Base-by-base conservation (phyloP, 306 rosid species). In the Sindora glabra region DNA sequence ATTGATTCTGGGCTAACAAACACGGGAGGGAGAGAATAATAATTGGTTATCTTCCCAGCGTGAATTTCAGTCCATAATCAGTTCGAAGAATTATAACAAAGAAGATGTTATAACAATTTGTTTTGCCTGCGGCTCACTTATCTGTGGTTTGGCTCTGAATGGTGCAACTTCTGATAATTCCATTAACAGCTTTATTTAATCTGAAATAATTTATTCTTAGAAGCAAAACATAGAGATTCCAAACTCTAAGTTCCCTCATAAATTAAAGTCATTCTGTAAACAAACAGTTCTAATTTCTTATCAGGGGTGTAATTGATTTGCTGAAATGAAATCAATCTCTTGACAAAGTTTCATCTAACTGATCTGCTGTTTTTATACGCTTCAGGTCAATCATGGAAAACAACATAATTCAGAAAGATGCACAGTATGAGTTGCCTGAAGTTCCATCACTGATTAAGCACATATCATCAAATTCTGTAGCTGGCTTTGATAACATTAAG, bases 391-490 rank as follows among this genome's bases (percentile, higher is more conserved):
- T 40, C 8, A 80, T 78, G 85, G 86, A 81, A 45, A 55, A 56
- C 25, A 70, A 56, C 36, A 59, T 33, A 62, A 9, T 25, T 7
- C 3, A 42, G 52, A 81, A 53, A 47, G 32, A 56, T 16, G 30
- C 10, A 23, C 71, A 48, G 32, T 65, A 57, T 58, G 74, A 34
- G 8, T 47, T 61, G 13, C 44, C 76, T 39, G 80, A 70, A 60
- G 64, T 69, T 68, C 97, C 97, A 70, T 17, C 86, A 60, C 77
- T 81, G 8, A 79, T 87, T 24, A 65, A 53, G 57, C 55, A 52
- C 55, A 77, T 89, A 66, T 71, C 88, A 44, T 59, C 90, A 40
- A 60, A 62, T 50, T 78, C 80, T 50, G 66, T 75, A 36, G 55
- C 44, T 53, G 90, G 87, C 48, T 87, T 83, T 69, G 90, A 85